phyloP scores from a whole-genome alignment of 169 alveolate genomes.

The Plasmodium adleri region DNA sequence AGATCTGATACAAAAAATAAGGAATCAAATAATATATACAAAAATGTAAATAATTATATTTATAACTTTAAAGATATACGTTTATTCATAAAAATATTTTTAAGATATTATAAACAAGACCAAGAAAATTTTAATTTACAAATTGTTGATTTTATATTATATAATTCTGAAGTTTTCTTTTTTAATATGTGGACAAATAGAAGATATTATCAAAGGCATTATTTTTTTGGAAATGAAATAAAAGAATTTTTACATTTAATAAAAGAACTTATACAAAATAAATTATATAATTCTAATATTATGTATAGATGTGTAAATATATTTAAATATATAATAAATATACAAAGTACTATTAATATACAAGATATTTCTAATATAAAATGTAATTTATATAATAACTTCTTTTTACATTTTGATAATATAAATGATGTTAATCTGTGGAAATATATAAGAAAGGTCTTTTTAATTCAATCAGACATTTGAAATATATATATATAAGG shows the following conservation, averaged over 20 bases:
- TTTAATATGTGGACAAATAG: conserved; percentile 4
- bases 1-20: neutral
- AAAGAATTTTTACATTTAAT: conserved; percentile 4
- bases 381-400: neutral
- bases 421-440: conserved; percentile 38
- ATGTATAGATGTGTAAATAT: conserved; percentile 31
- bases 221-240: conserved; percentile 42
- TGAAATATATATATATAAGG: too few species aligned
- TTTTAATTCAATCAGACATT: neutral
- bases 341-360: conserved; percentile 13
- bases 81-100: conserved; percentile 18
- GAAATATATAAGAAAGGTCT: conserved; percentile 15
- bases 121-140: conserved; percentile 12
- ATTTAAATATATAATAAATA: conserved; percentile 27
- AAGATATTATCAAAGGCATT: conserved; percentile 31
- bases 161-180: conserved; percentile 43
- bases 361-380: neutral
- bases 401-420: conserved; percentile 15
- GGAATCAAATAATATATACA: neutral
- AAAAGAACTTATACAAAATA: neutral
- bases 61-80: conserved; percentile 53
- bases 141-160: conserved; percentile 34
- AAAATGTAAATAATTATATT: conserved; percentile 9
- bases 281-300: conserved; percentile 3
- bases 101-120: conserved; percentile 24